phyloP scores from a whole-genome alignment of 805 yeast genomes.

The Candida wancherniae region DNA sequence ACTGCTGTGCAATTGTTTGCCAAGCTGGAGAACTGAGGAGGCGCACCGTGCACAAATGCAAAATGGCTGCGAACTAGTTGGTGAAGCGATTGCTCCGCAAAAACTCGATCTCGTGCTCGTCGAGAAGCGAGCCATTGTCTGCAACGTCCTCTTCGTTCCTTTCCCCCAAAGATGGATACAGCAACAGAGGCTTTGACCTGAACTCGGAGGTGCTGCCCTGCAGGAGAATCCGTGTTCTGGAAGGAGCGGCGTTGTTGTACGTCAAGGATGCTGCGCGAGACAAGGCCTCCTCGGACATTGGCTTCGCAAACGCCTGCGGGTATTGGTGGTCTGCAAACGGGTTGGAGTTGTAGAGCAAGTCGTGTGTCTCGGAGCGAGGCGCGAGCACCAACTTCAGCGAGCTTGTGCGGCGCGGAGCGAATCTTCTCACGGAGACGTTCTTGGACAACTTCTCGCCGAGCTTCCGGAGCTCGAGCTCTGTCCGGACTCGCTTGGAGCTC shows the following conservation, averaged over 20 bases:
- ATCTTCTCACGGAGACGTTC: slow-evolving; percentile 27
- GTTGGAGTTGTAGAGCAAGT: slow-evolving; percentile 19
- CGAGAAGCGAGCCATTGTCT: slow-evolving; percentile 10
- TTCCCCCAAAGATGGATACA: no score
- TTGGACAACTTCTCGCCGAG: slow-evolving; percentile 35
- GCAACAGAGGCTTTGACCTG: no score
- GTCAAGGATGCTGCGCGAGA: slow-evolving; percentile 10
- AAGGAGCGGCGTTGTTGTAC: slow-evolving; percentile 1
- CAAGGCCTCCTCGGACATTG: slow-evolving; percentile 2
- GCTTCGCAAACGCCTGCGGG: slow-evolving; percentile 12
- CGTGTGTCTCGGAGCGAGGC: slow-evolving; percentile 19
- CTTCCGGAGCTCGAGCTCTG: slow-evolving; percentile 25
- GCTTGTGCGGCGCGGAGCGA: slow-evolving; percentile 3
- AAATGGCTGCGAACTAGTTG: slow-evolving; percentile 9
- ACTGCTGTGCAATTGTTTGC: no score
- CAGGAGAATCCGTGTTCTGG: slow-evolving; percentile 9
- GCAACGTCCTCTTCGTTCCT: no score
- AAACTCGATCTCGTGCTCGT: slow-evolving; percentile 12
- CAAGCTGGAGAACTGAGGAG: no score
- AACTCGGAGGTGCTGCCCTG: slow-evolving; percentile 1
- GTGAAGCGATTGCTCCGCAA: slow-evolving; percentile 12
- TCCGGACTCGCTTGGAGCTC: slow-evolving; percentile 4
- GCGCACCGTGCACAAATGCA: no score
- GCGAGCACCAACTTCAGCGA: slow-evolving; percentile 6
- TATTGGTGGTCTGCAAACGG: slow-evolving; percentile 15